Evolutionary conservation across 2,329 filamentous ascomycete species (phyloP).

Genomic region (Remersonia thermophila): DNA sequence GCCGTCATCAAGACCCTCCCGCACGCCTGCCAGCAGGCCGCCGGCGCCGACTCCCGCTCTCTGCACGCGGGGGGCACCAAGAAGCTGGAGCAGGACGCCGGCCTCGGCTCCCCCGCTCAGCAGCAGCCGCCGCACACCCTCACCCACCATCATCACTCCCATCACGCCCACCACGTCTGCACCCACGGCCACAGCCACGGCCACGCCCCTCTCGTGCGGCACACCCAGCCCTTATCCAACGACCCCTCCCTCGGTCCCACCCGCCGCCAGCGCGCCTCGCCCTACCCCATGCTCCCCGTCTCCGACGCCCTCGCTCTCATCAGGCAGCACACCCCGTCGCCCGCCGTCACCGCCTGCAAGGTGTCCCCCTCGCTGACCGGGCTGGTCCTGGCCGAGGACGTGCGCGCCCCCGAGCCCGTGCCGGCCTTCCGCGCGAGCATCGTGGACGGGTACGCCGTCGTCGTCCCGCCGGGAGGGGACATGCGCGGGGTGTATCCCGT

Average conservation of each 20-base stretch:
- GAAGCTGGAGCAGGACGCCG: constrained; percentile 75
- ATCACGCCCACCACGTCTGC: constrained; percentile 33
- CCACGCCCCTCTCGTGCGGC: constrained; percentile 56
- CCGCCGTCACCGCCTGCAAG: constrained; percentile 41
- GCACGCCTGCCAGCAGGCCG: constrained; percentile 85
- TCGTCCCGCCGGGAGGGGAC: constrained; percentile 48
- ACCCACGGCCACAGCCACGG: constrained; percentile 44
- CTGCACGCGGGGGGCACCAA: constrained; percentile 72
- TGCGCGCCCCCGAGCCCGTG: constrained; percentile 68
- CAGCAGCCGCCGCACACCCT: constrained; percentile 34
- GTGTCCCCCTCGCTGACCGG: constrained; percentile 60
- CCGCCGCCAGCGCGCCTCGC: constrained; percentile 68
- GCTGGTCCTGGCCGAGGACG: constrained; percentile 69
- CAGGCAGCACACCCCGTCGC: constrained; percentile 55
- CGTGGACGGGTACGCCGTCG: constrained; percentile 88
- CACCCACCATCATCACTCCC: constrained; percentile 38
- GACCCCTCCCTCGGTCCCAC: constrained; percentile 50
- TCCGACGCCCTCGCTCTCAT: constrained; percentile 67
- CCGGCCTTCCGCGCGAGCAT: constrained; percentile 93
- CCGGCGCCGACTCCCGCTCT: constrained; percentile 66
- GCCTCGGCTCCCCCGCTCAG: constrained; percentile 30
- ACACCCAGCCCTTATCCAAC: constrained; percentile 52
- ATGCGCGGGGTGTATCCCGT: constrained; percentile 69
- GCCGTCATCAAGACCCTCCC: constrained; percentile 81
- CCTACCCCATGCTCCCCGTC: constrained; percentile 85